A percentile compares a stretch with the other conserved stretches of the same genome.
phyloP scores from a whole-genome alignment of 2,329 filamentous ascomycete genomes.

The Ophiostoma sp. region DNA sequence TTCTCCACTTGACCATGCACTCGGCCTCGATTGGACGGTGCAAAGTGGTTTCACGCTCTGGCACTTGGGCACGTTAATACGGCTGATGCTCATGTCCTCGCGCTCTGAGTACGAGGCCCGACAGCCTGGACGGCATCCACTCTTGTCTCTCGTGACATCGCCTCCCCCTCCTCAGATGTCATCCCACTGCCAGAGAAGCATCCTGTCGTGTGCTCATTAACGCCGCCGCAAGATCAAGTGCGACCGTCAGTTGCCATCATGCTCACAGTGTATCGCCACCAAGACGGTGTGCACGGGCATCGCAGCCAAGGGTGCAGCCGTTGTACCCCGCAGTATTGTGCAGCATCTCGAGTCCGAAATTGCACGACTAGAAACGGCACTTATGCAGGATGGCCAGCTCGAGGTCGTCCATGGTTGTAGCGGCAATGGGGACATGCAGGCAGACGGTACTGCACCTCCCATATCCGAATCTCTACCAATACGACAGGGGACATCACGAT shows the following conservation, averaged over 20 bases:
- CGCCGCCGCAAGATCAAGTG: constrained; percentile 27
- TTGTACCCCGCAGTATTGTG: constrained; percentile 34
- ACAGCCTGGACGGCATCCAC: neutral
- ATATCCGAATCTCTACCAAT: neutral
- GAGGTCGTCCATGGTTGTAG: constrained; percentile 22
- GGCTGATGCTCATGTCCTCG: neutral
- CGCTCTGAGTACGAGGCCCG: neutral
- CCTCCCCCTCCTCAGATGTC: constrained; percentile 15
- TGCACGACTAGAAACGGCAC: constrained; percentile 33
- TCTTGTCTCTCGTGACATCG: neutral
- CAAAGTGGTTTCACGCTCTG: neutral
- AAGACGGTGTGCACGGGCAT: constrained; percentile 32
- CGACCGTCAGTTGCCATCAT: constrained; percentile 29
- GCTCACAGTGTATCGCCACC: constrained; percentile 31
- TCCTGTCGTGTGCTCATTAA: constrained; percentile 27
- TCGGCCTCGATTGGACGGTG: neutral
- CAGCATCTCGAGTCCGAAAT: constrained; percentile 35
- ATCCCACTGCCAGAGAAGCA: constrained; percentile 25
- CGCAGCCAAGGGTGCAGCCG: constrained; percentile 27
- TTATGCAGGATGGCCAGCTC: constrained; percentile 30
- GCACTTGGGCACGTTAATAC: neutral
- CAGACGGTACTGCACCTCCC: neutral
- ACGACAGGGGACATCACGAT: neutral
- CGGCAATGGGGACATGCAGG: neutral
- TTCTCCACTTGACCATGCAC: constrained; percentile 8